Base-by-base conservation (phyloP, 2,329 filamentous ascomycete species). In the Aureobasidium zeae region DNA sequence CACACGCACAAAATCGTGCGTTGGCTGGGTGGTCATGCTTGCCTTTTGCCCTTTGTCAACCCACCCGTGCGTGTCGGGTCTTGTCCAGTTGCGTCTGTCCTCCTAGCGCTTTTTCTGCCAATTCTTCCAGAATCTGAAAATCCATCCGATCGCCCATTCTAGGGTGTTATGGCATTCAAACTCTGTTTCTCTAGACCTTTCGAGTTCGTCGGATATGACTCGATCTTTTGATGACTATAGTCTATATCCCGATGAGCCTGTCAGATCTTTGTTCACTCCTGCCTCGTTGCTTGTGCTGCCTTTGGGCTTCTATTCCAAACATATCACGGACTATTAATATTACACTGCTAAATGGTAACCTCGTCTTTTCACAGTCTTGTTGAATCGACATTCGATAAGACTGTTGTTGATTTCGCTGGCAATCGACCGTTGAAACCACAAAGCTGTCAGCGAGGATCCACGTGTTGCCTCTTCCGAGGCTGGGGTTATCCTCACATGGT, bases 61-160 rank as follows among this genome's bases (percentile, higher is more conserved):
- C 30, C 8, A 30, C 5, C 7, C n/a, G 11, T n/a, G 22, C 11
- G 22, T 11, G 37, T 41, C 19, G 24, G 37, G 20, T 41, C 13
- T 17, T 41, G 5, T 22, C 9, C 26, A 22, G 9, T 16, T n/a
- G 9, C 13, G 37, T 31, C 21, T 17, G 10, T 7, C 28, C 20
- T 24, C 19, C 28, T 12, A 8, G 30, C 28, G 38, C 39, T 5
- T 19, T 30, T n/a, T n/a, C n/a, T 3, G 21, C 12, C 30, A 20
- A n/a, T n/a, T 43, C 30, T 43, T 43, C 39, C 39, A 43, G 39
- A 43, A 43, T 22, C 28, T 25, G 17, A 33, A 30, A 31, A 24
- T 15, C 19, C 22, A 38, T 17, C 35, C 15, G 35, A 28, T 43
- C 39, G 30, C 30, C n/a, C 29, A 29, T 43, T 33, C 34, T 43